phyloP scores from a whole-genome alignment of 1,284 basidiomycete species.

The Naganishia sp. region DNA sequence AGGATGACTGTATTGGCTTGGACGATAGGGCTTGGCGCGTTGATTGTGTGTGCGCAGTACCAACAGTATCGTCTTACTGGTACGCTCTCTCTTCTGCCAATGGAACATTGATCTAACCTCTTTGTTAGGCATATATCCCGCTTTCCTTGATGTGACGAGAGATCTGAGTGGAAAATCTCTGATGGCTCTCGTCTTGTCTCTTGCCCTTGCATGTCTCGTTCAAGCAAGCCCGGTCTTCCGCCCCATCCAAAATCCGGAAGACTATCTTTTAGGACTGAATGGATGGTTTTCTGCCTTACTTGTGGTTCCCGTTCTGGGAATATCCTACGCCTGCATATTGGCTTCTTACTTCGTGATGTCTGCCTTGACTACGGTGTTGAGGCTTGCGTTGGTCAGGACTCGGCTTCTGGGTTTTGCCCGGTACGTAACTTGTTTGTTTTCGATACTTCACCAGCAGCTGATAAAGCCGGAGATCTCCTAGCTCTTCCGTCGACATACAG shows the following conservation, averaged over 20 bases:
- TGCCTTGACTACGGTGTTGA: not conserved
- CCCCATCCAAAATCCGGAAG: conserved; percentile 9
- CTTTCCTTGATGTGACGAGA: conserved; percentile 14
- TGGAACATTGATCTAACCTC: not conserved
- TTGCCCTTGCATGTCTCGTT: conserved; percentile 3
- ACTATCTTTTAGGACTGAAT: conserved; percentile 29
- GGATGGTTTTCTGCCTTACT: conserved; percentile 30
- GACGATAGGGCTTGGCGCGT: conserved; percentile 65
- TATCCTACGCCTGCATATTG: conserved; percentile 33
- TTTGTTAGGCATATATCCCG: conserved; percentile 30
- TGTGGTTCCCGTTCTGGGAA: conserved; percentile 26
- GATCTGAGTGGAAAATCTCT: conserved; percentile 3
- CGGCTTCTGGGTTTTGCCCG: conserved; percentile 1
- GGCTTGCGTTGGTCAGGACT: not conserved
- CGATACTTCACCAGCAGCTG: not conserved
- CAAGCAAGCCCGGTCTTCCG: not conserved
- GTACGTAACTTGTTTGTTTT: not conserved
- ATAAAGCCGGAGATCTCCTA: not conserved
- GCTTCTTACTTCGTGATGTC: conserved; percentile 5
- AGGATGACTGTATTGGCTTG: conserved; percentile 68
- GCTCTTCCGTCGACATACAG: conserved; percentile 18
- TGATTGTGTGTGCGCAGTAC: conserved; percentile 58
- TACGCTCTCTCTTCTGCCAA: conserved; percentile 12
- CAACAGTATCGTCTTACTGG: conserved; percentile 25
- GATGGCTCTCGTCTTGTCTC: conserved; percentile 16